phyloP scores from a whole-genome alignment of 352 stramenopile genomes.

The Phytophthora idaei region DNA sequence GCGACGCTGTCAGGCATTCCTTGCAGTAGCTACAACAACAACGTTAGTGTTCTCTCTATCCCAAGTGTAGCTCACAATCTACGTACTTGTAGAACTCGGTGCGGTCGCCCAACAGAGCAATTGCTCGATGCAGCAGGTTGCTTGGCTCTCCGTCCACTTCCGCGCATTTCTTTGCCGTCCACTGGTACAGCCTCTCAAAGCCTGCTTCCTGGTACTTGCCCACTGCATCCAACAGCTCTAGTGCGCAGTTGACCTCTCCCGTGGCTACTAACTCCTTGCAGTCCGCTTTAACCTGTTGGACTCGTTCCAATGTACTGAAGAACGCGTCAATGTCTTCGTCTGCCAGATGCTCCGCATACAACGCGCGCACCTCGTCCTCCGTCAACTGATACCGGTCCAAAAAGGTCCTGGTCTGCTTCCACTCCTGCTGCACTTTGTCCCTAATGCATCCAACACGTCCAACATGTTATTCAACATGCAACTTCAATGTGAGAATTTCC shows the following conservation, averaged over 20 bases:
- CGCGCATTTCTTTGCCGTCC: constrained; percentile 82
- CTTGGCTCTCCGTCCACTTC: constrained; percentile 73
- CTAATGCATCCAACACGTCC: constrained; percentile 23
- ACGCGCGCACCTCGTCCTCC: constrained; percentile 62
- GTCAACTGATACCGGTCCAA: constrained; percentile 73
- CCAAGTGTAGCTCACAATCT: background rate
- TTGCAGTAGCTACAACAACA: constrained; percentile 71
- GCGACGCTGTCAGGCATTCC: constrained; percentile 63
- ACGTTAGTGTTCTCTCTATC: background rate
- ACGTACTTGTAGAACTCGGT: constrained; percentile 80
- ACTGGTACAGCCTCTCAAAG: constrained; percentile 88
- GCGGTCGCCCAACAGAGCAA: constrained; percentile 65
- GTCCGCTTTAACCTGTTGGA: constrained; percentile 74
- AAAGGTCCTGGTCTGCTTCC: constrained; percentile 63
- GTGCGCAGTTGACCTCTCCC: constrained; percentile 55
- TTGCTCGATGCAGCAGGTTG: constrained; percentile 67
- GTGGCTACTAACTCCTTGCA: constrained; percentile 62
- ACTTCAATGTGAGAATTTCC: background rate
- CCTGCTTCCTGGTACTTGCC: constrained; percentile 84
- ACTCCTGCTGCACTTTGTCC: constrained; percentile 49
- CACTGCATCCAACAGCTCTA: constrained; percentile 89
- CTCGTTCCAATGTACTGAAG: constrained; percentile 70
- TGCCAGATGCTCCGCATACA: constrained; percentile 46
- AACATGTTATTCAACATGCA: constrained; percentile 8
- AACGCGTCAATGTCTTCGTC: constrained; percentile 66